Conservation (phyloP, 768 basidiomycete species). For the Russula brevipes region DNA sequence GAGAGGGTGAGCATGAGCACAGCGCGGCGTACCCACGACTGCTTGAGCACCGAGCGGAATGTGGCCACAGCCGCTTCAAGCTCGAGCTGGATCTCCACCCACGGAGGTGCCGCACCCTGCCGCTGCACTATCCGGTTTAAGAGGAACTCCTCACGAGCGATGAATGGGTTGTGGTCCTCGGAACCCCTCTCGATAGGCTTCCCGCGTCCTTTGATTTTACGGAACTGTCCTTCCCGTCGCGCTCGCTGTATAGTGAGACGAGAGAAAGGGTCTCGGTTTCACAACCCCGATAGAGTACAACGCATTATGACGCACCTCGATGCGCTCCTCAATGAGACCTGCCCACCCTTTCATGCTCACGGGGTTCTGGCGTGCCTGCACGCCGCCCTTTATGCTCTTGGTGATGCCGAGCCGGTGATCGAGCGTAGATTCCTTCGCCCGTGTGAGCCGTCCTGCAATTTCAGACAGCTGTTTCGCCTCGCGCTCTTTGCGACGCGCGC, state of each 20-base stretch:
- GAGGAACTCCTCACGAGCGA: constrained; percentile 72
- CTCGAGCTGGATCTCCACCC: constrained; percentile 79
- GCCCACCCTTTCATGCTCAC: constrained; percentile 69
- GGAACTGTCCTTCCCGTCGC: constrained; percentile 61
- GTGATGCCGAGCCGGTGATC: constrained; percentile 68
- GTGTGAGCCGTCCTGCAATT: constrained; percentile 50
- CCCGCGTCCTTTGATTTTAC: constrained; percentile 63
- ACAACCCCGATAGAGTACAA: background rate
- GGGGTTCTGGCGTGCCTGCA: constrained; percentile 44
- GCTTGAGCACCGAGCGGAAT: constrained; percentile 60
- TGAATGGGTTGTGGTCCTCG: constrained; percentile 57
- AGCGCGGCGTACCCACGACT: constrained; percentile 72
- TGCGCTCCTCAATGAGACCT: constrained; percentile 68
- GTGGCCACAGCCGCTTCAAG: constrained; percentile 55
- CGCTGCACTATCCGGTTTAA: constrained; percentile 82
- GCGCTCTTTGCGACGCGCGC: constrained; percentile 40
- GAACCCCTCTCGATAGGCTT: constrained; percentile 41
- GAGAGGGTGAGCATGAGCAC: constrained; percentile 52
- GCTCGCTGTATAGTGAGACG: constrained; percentile 45
- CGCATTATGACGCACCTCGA: constrained; percentile 49
- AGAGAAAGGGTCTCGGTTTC: background rate
- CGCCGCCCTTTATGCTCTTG: constrained; percentile 29
- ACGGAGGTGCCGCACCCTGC: constrained; percentile 79
- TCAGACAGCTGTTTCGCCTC: constrained; percentile 49
- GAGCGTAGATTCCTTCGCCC: constrained; percentile 65